Base-by-base conservation (phyloP, 441 rosid genomes). In the Corymbia calophylla region DNA sequence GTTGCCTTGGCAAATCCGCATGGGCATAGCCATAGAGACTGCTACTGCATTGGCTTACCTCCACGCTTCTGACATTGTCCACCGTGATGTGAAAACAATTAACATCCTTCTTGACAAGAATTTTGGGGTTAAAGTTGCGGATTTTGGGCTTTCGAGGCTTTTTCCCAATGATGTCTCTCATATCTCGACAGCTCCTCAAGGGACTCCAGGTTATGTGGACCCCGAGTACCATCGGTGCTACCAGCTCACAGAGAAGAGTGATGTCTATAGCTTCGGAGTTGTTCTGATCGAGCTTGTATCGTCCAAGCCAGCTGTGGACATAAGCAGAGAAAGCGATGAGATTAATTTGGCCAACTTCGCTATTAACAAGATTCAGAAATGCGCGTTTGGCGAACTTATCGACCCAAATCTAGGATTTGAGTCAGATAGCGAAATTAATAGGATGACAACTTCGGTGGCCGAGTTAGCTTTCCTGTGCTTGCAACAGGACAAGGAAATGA, bases 191-290 rank as follows among this genome's bases (percentile, higher is more conserved):
- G 95, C 94, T 62, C 97, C 99, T 73, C 98, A 96, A 73, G 99
- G 99, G 25, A 96, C 96, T 87, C 96, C 96, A 3, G 98, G 98
- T 53, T 95, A 95, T 31, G 95, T 96, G 18, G 98, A 95, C 49
- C 99, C 96, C 0, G 97, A 97, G 31, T 96, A 96, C 92, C 89
- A 93, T 86, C 95, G 91, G 31, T 95, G 93, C 89, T 96, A 97
- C 91, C 98, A 94, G 89, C 93, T 97, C 44, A 94, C 97, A 0
- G 94, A 92, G 15, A 96, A 94, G 91, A 97, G 98, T 21, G 98
- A 97, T 29, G 98, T 97, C 5, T 96, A 95, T 84, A 95, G 97
- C 91, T 97, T 96, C 35, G 98, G 98, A 27, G 98, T 96, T 35
- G 96, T 96, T 48, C 95, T 97, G 54, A 90, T 92, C n/a, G 97